Conservation (phyloP, 169 alveolate species). For the Cryptosporidium andersoni region DNA sequence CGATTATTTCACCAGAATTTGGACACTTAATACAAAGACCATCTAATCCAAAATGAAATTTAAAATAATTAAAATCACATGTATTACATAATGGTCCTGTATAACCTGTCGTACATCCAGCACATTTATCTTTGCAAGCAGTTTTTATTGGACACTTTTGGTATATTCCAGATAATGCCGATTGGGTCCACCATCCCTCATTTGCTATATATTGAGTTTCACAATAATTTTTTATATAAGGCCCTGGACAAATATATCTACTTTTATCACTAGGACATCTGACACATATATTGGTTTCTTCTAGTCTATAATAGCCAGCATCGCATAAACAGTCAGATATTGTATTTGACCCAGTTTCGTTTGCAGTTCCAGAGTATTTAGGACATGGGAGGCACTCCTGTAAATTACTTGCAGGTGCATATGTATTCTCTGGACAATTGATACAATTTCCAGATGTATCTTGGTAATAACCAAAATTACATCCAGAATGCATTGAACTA, state of each 20-base stretch:
- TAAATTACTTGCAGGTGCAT: constrained; percentile 30
- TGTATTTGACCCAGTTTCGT: neutral
- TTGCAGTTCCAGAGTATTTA: constrained; percentile 27
- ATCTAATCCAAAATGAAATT: constrained; percentile 24
- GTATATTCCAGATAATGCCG: constrained; percentile 9
- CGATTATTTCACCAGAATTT: constrained; percentile 4
- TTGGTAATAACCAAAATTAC: constrained; percentile 25
- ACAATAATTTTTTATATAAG: neutral
- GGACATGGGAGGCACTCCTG: constrained; percentile 16
- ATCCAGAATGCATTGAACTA: neutral
- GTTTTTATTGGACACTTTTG: constrained; percentile 42
- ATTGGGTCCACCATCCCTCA: constrained; percentile 60
- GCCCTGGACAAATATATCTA: constrained; percentile 44
- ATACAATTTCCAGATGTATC: constrained; percentile 5
- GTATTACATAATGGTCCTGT: constrained; percentile 54
- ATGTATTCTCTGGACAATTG: constrained; percentile 53
- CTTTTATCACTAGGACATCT: constrained; percentile 1
- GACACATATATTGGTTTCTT: constrained; percentile 16
- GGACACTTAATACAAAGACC: constrained; percentile 28
- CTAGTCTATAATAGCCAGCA: constrained; percentile 34
- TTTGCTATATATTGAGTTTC: neutral
- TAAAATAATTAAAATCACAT: constrained; percentile 18
- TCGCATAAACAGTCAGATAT: constrained; percentile 1
- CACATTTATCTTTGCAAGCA: constrained; percentile 27
- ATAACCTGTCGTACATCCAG: constrained; percentile 29